These are phyloP conservation scores for Seminavis robusta DNA, from an alignment of 108 stramenopile species.

Conservation along the genomic window DNA sequence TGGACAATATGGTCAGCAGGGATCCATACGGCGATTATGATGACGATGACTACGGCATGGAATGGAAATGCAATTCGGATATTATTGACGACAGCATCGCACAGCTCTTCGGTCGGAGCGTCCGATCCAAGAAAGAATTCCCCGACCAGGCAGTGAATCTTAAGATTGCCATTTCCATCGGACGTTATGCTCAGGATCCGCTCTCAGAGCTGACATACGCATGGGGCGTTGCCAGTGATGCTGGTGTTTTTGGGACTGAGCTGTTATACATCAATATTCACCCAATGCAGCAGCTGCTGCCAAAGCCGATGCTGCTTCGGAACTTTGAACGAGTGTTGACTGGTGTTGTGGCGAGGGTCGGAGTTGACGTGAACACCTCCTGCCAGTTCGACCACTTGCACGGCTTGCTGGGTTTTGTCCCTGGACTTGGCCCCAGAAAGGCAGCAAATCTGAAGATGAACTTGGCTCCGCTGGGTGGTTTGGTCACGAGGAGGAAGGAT, in stretches of 20 bases:
- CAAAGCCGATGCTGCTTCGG: slow-evolving; percentile 68
- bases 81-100: slow-evolving; percentile 83
- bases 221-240: slow-evolving; percentile 88
- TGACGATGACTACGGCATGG: slow-evolving; percentile 62
- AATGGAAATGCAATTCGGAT: slow-evolving; percentile 85
- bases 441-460: slow-evolving; percentile 83
- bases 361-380: slow-evolving; percentile 86
- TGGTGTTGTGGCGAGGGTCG: slow-evolving; percentile 78
- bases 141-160: slow-evolving; percentile 78
- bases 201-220: slow-evolving; percentile 82
- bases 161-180: slow-evolving; percentile 79
- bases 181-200: slow-evolving; percentile 85
- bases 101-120: slow-evolving; percentile 81
- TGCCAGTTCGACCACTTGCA: slow-evolving; percentile 69
- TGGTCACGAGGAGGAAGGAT: slow-evolving; percentile 53
- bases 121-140: slow-evolving; percentile 87
- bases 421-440: slow-evolving; percentile 93
- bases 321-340: slow-evolving; percentile 83
- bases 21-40: no score
- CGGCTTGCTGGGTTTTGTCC: slow-evolving; percentile 84
- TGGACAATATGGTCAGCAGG: no score
- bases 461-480: slow-evolving; percentile 60
- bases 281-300: slow-evolving; percentile 83
- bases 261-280: slow-evolving; percentile 89
- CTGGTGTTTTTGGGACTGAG: slow-evolving; percentile 84